Evolutionary conservation across 768 basidiomycete species (phyloP).

Genomic region (Leccinum boreale): DNA sequence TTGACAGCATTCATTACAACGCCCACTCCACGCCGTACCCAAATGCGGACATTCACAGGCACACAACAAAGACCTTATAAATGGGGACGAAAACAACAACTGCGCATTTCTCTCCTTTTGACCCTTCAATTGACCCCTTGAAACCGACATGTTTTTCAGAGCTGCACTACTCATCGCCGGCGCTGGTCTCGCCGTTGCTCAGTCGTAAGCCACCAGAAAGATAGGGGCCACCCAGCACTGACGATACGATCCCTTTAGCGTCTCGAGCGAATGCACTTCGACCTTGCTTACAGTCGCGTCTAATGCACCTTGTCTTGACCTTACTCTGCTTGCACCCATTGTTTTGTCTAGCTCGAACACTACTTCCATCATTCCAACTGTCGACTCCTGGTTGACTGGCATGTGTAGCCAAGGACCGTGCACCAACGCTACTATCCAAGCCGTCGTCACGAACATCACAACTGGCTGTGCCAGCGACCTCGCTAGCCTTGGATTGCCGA

Average conservation of each 20-base stretch:
- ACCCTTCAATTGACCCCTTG: neutral
- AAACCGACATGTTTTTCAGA: slow-evolving; percentile 24
- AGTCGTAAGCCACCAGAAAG: slow-evolving; percentile 36
- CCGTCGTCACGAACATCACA: slow-evolving; percentile 52
- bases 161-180: slow-evolving; percentile 28
- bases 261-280: slow-evolving; percentile 40
- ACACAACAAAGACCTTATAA: slow-evolving; percentile 11
- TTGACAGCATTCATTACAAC: too few relatives aligned
- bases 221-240: neutral
- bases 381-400: slow-evolving; percentile 60
- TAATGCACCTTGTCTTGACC: slow-evolving; percentile 40
- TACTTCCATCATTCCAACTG: slow-evolving; percentile 37
- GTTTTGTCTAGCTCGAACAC: slow-evolving; percentile 20
- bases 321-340: slow-evolving; percentile 31
- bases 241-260: neutral
- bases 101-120: slow-evolving; percentile 10
- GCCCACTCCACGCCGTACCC: neutral
- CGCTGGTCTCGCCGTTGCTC: slow-evolving; percentile 39
- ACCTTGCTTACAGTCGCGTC: slow-evolving; percentile 44
- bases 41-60: neutral
- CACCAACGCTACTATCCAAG: slow-evolving; percentile 55
- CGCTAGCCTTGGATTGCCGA: slow-evolving; percentile 19
- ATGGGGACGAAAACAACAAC: neutral
- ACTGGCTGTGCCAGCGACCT: slow-evolving; percentile 47
- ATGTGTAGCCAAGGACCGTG: slow-evolving; percentile 53